Conservation (phyloP, 2,329 filamentous ascomycete genomes). For the Phialophora verrucosa region DNA sequence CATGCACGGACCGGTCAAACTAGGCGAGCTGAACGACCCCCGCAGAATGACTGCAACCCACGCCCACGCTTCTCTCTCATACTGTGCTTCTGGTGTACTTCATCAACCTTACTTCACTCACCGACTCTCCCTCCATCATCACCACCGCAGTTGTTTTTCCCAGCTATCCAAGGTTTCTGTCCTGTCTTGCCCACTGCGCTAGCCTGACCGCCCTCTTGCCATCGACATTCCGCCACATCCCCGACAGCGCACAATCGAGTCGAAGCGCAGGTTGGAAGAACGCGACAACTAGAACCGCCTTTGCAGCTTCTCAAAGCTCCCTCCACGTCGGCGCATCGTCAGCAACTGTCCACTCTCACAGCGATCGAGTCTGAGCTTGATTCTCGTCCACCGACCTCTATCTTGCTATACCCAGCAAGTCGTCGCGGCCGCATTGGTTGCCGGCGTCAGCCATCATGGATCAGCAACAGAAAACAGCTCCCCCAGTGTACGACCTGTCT, state of each 20-base stretch:
- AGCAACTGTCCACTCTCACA: background rate
- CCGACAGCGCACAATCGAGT: slow-evolving; percentile 1
- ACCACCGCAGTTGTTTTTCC: background rate
- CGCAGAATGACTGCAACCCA: slow-evolving; percentile 13
- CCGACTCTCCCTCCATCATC: slow-evolving; percentile 14
- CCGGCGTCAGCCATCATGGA: slow-evolving; percentile 13
- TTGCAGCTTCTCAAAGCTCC: background rate
- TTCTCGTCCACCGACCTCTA: background rate
- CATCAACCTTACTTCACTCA: slow-evolving; percentile 18
- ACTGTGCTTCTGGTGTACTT: slow-evolving; percentile 4
- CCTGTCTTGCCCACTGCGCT: background rate
- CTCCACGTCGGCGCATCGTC: background rate
- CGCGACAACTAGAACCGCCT: background rate
- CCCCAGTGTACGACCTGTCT: slow-evolving; percentile 20
- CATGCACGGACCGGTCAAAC: slow-evolving; percentile 1
- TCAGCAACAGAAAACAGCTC: slow-evolving; percentile 15
- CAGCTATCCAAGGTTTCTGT: background rate
- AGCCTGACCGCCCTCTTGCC: slow-evolving; percentile 17
- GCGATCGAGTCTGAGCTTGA: background rate
- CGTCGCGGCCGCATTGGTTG: background rate
- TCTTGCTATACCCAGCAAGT: background rate
- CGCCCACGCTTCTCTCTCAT: background rate
- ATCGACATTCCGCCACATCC: slow-evolving; percentile 2
- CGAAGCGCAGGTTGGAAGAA: slow-evolving; percentile 1
- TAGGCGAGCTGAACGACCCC: slow-evolving; percentile 12